Evolutionary conservation across 352 stramenopile species (phyloP).

Genomic region (Blastocystis sp.): DNA sequence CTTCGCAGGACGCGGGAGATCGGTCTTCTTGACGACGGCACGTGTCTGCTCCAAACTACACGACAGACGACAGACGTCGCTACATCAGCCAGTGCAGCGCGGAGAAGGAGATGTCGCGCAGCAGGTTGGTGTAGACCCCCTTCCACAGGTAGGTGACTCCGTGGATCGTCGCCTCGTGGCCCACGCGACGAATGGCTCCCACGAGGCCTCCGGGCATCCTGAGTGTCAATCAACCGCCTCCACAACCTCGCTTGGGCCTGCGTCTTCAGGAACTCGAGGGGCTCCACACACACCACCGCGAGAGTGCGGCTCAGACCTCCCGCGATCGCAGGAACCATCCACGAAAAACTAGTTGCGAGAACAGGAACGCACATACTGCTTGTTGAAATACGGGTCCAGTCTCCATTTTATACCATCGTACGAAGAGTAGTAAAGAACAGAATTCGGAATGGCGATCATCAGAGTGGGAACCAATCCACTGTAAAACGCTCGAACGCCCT

Average conservation of each 20-base stretch:
- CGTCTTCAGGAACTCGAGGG: conserved; percentile 59
- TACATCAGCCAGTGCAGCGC: conserved; percentile 58
- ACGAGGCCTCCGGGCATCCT: conserved; percentile 46
- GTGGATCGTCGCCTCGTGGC: conserved; percentile 19
- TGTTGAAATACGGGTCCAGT: conserved; percentile 53
- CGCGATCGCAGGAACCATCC: conserved; percentile 54
- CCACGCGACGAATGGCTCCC: conserved; percentile 45
- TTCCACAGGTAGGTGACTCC: conserved; percentile 57
- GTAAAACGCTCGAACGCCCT: conserved; percentile 41
- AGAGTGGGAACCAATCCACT: conserved; percentile 44
- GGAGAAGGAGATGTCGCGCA: conserved; percentile 58
- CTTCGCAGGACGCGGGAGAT: conserved; percentile 36
- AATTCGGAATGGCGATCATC: conserved; percentile 61
- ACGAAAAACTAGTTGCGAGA: background rate
- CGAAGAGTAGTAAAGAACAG: conserved; percentile 57
- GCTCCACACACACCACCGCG: conserved; percentile 46
- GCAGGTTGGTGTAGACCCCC: conserved; percentile 60
- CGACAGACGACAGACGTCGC: background rate
- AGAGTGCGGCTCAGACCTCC: conserved; percentile 30
- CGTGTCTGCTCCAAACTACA: conserved; percentile 43
- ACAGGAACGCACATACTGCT: background rate
- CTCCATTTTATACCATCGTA: conserved; percentile 56
- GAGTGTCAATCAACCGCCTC: background rate
- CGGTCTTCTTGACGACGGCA: conserved; percentile 13
- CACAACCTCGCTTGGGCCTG: conserved; percentile 25